A percentile compares a stretch with the other conserved stretches of the same genome.
Conservation (phyloP, 2,329 filamentous ascomycete species). For the Talaromyces atroroseus region DNA sequence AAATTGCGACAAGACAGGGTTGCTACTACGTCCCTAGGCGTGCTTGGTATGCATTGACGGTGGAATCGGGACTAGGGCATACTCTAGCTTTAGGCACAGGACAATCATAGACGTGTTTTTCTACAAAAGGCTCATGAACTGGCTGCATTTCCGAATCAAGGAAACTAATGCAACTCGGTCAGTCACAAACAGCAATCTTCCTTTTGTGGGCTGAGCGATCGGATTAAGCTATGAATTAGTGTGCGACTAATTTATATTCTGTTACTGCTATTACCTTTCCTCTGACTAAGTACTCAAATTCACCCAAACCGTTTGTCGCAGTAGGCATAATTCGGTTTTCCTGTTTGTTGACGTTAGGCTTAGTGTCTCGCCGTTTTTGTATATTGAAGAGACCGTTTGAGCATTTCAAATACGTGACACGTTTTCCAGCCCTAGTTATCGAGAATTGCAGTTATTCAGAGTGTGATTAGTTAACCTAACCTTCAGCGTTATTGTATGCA, state of each 20-base stretch:
- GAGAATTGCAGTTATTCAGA: background rate
- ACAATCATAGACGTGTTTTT: background rate
- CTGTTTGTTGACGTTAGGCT: background rate
- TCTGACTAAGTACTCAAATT: background rate
- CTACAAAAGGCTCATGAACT: background rate
- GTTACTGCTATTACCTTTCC: too few relatives aligned
- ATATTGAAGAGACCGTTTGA: background rate
- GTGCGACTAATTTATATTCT: background rate
- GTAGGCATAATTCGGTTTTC: background rate
- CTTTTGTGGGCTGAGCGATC: background rate
- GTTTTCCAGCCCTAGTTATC: background rate
- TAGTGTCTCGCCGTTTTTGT: background rate
- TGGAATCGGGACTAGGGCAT: background rate
- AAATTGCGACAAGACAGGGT: background rate
- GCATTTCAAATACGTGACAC: background rate
- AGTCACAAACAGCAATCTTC: background rate
- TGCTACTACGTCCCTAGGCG: too few relatives aligned
- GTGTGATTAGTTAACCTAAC: too few relatives aligned
- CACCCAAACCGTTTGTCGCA: background rate
- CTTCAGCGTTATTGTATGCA: too few relatives aligned
- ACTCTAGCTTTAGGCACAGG: background rate
- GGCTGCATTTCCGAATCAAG: background rate
- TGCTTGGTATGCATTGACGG: background rate
- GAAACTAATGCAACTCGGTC: background rate
- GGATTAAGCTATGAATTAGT: conserved; percentile 7